Conservation (phyloP, 2,329 filamentous ascomycete genomes). For the Neopestalotiopsis rosae region DNA sequence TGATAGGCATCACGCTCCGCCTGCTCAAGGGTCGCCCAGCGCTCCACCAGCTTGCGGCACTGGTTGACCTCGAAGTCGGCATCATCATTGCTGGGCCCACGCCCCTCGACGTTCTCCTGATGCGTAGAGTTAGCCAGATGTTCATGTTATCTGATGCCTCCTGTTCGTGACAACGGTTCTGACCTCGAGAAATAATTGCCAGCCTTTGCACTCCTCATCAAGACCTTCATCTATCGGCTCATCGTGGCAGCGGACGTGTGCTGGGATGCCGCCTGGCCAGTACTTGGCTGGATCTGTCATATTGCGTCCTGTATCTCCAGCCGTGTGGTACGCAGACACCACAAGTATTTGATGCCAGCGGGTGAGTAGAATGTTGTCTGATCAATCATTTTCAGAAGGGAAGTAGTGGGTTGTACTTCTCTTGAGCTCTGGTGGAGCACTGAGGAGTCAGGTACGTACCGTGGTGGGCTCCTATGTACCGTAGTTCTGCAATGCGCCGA, state of each 20-base stretch:
- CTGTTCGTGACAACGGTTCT: not conserved
- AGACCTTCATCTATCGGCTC: not conserved
- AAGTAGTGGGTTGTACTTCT: too few relatives aligned
- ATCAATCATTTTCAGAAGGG: too few relatives aligned
- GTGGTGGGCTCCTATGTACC: too few relatives aligned
- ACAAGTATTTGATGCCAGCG: too few relatives aligned
- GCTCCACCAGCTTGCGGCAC: conserved; percentile 2
- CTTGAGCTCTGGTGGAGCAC: too few relatives aligned
- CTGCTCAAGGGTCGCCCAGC: not conserved
- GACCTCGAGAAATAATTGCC: conserved; percentile 16
- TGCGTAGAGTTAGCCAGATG: not conserved
- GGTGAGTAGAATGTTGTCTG: too few relatives aligned
- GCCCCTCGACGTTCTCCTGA: not conserved
- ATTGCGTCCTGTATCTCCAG: not conserved
- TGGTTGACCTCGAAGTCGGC: conserved; percentile 4
- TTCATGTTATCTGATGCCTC: too few relatives aligned
- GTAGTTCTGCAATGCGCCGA: too few relatives aligned
- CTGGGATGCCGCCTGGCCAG: conserved; percentile 16
- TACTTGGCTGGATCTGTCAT: conserved; percentile 15
- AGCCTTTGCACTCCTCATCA: conserved; percentile 3
- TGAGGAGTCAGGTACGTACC: too few relatives aligned
- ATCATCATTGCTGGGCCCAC: not conserved
- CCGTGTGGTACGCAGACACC: too few relatives aligned
- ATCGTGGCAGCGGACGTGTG: not conserved
- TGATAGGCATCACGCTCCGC: conserved; percentile 10